phyloP scores from a whole-genome alignment of 1,139 yeast species.

The Geotrichum aggregatum region DNA sequence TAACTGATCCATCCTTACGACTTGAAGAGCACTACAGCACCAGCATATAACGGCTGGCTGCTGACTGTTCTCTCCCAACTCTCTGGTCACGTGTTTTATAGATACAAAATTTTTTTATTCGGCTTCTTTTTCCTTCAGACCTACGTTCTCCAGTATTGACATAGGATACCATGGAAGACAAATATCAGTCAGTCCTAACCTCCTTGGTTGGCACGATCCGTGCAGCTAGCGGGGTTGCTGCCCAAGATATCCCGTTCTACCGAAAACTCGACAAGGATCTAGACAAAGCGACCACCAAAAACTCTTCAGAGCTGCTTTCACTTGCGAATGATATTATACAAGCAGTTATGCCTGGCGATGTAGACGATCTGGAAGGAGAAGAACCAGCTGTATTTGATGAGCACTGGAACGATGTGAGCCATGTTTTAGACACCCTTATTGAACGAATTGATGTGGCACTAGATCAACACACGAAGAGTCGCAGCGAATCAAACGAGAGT shows the following conservation, averaged over 20 bases:
- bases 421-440: conserved; percentile 62
- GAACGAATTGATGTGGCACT: conserved; percentile 70
- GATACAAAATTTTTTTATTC: neutral
- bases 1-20: no score
- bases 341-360: conserved; percentile 42
- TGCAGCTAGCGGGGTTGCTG: conserved; percentile 66
- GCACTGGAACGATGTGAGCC: conserved; percentile 61
- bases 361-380: conserved; percentile 32
- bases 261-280: conserved; percentile 59
- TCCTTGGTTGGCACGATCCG: conserved; percentile 48
- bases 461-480: conserved; percentile 39
- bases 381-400: conserved; percentile 45
- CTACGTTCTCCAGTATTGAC: neutral
- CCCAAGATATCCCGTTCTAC: conserved; percentile 76
- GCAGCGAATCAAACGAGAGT: conserved; percentile 20
- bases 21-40: no score
- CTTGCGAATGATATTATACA: conserved; percentile 53
- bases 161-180: conserved; percentile 23
- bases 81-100: neutral
- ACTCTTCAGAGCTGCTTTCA: conserved; percentile 47
- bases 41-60: no score
- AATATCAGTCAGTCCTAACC: conserved; percentile 26
- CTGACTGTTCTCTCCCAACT: conserved; percentile 1
- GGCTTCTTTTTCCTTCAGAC: neutral
- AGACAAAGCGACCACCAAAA: conserved; percentile 43